Conservation (phyloP, 2,329 filamentous ascomycete species). For the Fusarium nisikadoi region DNA sequence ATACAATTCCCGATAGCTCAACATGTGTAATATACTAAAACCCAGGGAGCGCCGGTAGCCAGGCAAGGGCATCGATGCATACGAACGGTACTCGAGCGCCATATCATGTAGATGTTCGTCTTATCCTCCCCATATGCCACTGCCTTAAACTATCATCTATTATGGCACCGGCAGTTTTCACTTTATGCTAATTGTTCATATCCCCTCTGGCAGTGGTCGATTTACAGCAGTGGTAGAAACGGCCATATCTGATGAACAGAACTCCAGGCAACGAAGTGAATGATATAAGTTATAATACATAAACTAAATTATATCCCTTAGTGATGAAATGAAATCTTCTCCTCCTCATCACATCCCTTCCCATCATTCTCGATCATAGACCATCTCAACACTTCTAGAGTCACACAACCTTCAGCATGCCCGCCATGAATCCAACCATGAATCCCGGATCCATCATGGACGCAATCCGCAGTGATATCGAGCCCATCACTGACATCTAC, state of each 20-base stretch:
- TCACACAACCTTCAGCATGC: not conserved
- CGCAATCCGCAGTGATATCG: not conserved
- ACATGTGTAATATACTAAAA: not conserved
- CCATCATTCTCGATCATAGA: not conserved
- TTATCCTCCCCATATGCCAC: rapidly evolving
- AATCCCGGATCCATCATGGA: not conserved
- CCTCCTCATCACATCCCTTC: too few species aligned
- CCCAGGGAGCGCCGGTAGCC: rapidly evolving
- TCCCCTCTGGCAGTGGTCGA: not conserved
- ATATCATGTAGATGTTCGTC: not conserved
- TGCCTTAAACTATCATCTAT: rapidly evolving
- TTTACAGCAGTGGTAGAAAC: not conserved
- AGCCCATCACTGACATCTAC: not conserved
- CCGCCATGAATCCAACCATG: not conserved
- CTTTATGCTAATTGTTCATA: too few species aligned
- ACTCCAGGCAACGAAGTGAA: not conserved
- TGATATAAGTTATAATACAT: not conserved
- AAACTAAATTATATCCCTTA: not conserved
- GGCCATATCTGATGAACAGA: not conserved
- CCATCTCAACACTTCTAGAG: not conserved
- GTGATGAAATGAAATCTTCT: rapidly evolving
- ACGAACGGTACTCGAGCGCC: not conserved
- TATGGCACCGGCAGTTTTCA: not conserved
- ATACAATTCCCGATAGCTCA: rapidly evolving
- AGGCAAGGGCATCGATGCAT: not conserved